Base-by-base conservation (phyloP, 495 filamentous ascomycete species). In the Endocarpon pusillum region DNA sequence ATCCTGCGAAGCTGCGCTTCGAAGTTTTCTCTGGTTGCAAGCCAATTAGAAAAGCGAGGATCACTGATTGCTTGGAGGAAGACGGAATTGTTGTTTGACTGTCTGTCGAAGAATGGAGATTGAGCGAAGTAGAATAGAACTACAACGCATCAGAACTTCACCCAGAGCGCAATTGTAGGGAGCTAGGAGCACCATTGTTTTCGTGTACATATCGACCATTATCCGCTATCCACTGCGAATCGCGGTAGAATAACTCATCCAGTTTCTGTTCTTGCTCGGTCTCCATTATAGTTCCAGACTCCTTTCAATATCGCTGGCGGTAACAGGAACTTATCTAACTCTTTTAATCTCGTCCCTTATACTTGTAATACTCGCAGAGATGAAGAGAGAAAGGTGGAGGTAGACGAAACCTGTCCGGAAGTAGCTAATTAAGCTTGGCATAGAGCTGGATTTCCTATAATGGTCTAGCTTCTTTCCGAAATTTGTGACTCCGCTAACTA, bases 51-150 rank as follows among this genome's bases (percentile, higher is more conserved):
- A 35, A 69, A 64, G 51, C 80, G 68, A 1, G 51, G 56, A 48
- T 86, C 84, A 59, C 67, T 75, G 39, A 66, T 66, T 17, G 81
- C 77, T 52, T 96, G 86, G 35, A 66, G 70, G 38, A 69, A 67
- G 26, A 94, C 51, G 3, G 75, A 67, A 38, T 72, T 73, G 52
- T 96, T 96, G 56, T 93, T 94, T 21, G 82, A 85, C 6, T 75
- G 84, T 17, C 58, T 61, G 47, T 97, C 89, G 53, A 81, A 96
- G 62, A 94, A 97, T 0, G 84, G 82, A 2, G 83, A 93, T 41
- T 78, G 57, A 32, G 73, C 69, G 51, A 97, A 94, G 54, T 97
- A 97, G 55, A 75, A 83, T 32, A 91, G 77, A 19, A 94, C 75
- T 62, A 29, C 22, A 36, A 15, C 17, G 28, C 28, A 9, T 40